Evolutionary conservation across 805 yeast species (phyloP), one percentile per base, ranked within the genome.

Genomic region (Scheffersomyces stipitis): DNA sequence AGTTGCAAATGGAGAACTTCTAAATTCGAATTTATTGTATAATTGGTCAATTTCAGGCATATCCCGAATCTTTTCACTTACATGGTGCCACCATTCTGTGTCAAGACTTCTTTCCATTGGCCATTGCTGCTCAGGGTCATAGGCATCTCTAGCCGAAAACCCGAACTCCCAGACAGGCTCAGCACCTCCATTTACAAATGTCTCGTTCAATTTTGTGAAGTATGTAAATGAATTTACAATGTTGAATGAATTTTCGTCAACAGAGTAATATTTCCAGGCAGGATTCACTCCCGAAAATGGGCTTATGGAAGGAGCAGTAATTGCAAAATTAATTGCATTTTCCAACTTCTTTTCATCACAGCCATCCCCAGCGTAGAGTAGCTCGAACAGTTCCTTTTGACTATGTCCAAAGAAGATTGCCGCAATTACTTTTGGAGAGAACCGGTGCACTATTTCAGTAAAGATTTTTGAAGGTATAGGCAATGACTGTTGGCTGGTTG

Each of bases 351-450:
- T 45, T 7, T 38, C 6, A 24, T 42, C 36, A 15, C 16, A 13
- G 5, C 17, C 31, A 14, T 15, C 24, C 14, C 36, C 34, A 5
- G 24, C 18, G 30, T 33, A 37, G 3, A 28, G 17, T 12, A 37
- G 26, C 10, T 16, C 16, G 30, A 39, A 39, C 17, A 18, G 28
- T 20, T 39, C 42, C 16, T 15, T 18, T 9, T 8, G 23, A 10
- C 9, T 16, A 24, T 35, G 42, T n/a, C 42, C 42, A 26, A 35
- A 39, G 27, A 39, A 39, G 13, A 39, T 15, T 12, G 35, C 42
- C 18, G 40, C 42, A 9, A 39, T 36, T 13, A 36, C 36, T 17
- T 34, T 35, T 3, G 40, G 42, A 3, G 36, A 30, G 24, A 39
- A 39, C 10, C 42, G 34, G 20, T 29, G 28, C 8, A 39, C 31